Base-by-base conservation (phyloP, 257 asterid species). In the Lycium ferocissimum region DNA sequence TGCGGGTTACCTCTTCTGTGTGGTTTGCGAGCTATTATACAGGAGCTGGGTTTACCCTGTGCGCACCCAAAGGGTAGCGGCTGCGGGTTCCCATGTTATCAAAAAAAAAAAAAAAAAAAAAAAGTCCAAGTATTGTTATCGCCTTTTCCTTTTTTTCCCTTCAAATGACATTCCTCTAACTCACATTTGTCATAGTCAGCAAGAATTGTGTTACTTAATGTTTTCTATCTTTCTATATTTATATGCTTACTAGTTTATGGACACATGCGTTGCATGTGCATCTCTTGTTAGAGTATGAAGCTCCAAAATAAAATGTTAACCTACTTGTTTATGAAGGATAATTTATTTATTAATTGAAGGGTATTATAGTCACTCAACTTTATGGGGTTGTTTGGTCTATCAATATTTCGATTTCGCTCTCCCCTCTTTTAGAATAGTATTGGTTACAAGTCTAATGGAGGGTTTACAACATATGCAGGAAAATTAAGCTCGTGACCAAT, bases 401-500 rank as follows among this genome's bases (percentile, higher is more conserved):
- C 15, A 70, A 17, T 70, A 70, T 17, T 38, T 70, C 40, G 79
- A 70, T 70, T 70, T 38, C 54, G 14, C 15, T 38, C 8, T 70
- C 17, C 33, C 7, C 33, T 40, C 79, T 70, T 70, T 70, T 70
- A 70, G 54, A 40, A 70, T 38, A 40, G 33, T 70, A 18, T 6
- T 4, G 54, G 40, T 53, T 53, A 53, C 49, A 15, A 53, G 8
- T 78, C 47, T 78, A 53, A 78, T 78, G 65, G 33, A 78, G 49
- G 9, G 26, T 53, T 26, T 33, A 22, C 65, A 76, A 51, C 62
- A 78, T 13, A 51, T 78, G 63, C 95, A 97, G 99, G 90, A 92
- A 95, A 81, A 91, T 95, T 82, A 94, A 91, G 37, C 96, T 93
- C 81, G 83, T 95, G 90, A 83, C 93, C 90, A 92, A 53, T 91